Evolutionary conservation across 306 rosid species (phyloP), one percentile per base, ranked within the genome.

Genomic region (Elaeagnus macrophylla): DNA sequence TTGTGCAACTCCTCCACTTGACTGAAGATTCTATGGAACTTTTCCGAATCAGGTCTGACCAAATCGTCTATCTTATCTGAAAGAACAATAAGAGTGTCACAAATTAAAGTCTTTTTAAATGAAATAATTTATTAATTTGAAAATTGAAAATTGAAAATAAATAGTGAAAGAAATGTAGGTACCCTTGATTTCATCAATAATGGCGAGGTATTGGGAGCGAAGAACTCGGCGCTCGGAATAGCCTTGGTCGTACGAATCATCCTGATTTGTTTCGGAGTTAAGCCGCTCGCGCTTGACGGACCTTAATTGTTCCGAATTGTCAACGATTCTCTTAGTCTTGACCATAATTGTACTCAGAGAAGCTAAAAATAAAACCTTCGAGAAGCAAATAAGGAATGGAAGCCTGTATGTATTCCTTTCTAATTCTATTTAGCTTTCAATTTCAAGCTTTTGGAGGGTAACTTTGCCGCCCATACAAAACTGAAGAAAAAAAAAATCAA

Each of bases 41-140:
- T 83, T 3, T 86, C 66, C 0, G 78, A 78, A 32, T 90, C 83
- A 1, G 48, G 46, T 56, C 43, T 68, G 12, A 76, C 18, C 61
- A 90, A 69, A 19, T 81, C 94, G 8, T 90, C 95, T 60, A 63
- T 74, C 51, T 83, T 64, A 49, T 86, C 97, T 90, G 81, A 70
- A 25, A 55, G 56, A 13, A 1, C 25, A 50, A 37, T 37, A 25
- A 13, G 56, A 14, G 13, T 12, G 11, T 10, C 12, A 47, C 10
- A 40, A 14, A 13, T 1, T 45, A 9, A 10, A 43, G 12, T n/a
- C n/a, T 2, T 12, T 12, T 20, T 9, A 48, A 39, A 7, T 5
- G 32, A 8, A 51, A 3, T 12, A 14, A 6, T 2, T 5, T 1
- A 39, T n/a, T 10, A 1, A 3, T 3, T n/a, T n/a, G 11, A 42